These are phyloP conservation scores for Hypoxylon fuscum DNA, from an alignment of 495 filamentous ascomycete genomes.

Conservation along the genomic window DNA sequence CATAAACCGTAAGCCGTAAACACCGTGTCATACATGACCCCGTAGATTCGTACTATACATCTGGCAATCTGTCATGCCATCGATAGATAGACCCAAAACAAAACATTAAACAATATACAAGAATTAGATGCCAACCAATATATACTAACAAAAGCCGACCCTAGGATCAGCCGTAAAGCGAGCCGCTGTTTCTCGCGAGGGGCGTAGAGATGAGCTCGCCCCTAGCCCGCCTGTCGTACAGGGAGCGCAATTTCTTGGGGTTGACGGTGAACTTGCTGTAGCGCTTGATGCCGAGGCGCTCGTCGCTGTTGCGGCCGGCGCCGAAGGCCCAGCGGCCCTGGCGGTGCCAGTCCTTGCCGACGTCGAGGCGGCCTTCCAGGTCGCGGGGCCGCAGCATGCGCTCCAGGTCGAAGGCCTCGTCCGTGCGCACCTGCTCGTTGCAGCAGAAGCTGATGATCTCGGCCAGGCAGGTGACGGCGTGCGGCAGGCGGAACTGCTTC, in stretches of 20 bases:
- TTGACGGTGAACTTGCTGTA: slow-evolving; percentile 53
- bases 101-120: slow-evolving; percentile 8
- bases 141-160: slow-evolving; percentile 13
- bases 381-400: slow-evolving; percentile 40
- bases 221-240: slow-evolving; percentile 34
- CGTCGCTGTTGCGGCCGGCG: slow-evolving; percentile 41
- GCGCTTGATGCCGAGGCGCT: slow-evolving; percentile 49
- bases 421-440: slow-evolving; percentile 71
- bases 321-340: slow-evolving; percentile 51
- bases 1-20: slow-evolving; percentile 18
- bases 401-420: slow-evolving; percentile 64
- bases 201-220: slow-evolving; percentile 40
- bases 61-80: slow-evolving; percentile 24
- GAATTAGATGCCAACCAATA: slow-evolving; percentile 5
- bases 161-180: slow-evolving; percentile 18
- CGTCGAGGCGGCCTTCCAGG: slow-evolving; percentile 46
- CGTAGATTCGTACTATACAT: slow-evolving; percentile 22
- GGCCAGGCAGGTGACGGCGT: slow-evolving; percentile 72
- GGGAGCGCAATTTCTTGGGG: slow-evolving; percentile 29
- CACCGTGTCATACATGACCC: slow-evolving; percentile 28
- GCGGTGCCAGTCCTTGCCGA: slow-evolving; percentile 42
- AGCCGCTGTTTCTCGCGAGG: slow-evolving; percentile 30
- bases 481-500: slow-evolving; percentile 68
- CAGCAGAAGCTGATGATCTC: slow-evolving; percentile 82
- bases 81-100: slow-evolving; percentile 11